A percentile compares a stretch with the other conserved stretches of the same genome.
Conservation (phyloP, 2,329 filamentous ascomycete genomes). For the Xylaria multiplex region DNA sequence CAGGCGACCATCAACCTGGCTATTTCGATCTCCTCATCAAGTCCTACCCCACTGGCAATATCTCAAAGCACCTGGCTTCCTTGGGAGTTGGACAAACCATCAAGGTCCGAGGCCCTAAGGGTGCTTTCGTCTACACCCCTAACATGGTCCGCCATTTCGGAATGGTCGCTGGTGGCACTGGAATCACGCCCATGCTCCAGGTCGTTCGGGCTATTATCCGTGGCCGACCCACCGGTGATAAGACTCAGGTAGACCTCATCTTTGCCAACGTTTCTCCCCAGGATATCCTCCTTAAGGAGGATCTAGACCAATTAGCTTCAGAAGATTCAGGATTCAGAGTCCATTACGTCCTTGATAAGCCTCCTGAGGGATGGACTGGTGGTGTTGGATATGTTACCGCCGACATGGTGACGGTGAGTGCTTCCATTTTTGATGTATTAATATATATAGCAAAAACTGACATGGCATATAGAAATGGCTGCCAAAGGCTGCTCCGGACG, state of each 20-base stretch:
- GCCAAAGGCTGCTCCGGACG: conserved; percentile 82
- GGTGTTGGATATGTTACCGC: conserved; percentile 94
- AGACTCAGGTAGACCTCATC: conserved; percentile 90
- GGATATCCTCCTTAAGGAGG: conserved; percentile 93
- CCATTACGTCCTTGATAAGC: conserved; percentile 96
- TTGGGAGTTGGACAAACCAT: conserved; percentile 87
- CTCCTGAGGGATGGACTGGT: conserved; percentile 89
- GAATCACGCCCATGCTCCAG: conserved; percentile 98
- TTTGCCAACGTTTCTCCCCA: conserved; percentile 95
- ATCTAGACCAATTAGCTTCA: conserved; percentile 80
- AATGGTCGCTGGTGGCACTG: conserved; percentile 97
- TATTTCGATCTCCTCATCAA: conserved; percentile 98
- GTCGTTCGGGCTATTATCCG: conserved; percentile 90
- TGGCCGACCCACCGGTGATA: conserved; percentile 80
- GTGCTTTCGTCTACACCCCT: conserved; percentile 95
- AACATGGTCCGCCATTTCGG: conserved; percentile 97
- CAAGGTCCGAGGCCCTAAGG: conserved; percentile 93
- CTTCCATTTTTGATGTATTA: not conserved
- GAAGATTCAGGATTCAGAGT: conserved; percentile 86
- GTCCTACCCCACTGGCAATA: conserved; percentile 96
- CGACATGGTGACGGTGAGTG: conserved; percentile 88
- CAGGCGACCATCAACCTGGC: conserved; percentile 86
- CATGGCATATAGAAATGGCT: conserved; percentile 71
- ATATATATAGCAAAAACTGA: conserved; percentile 20
- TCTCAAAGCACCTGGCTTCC: conserved; percentile 89